A percentile compares a stretch with the other conserved stretches of the same genome.
These are phyloP conservation scores for Scedosporium minutisporum DNA, from an alignment of 2,329 filamentous ascomycete species.

Conservation along the genomic window DNA sequence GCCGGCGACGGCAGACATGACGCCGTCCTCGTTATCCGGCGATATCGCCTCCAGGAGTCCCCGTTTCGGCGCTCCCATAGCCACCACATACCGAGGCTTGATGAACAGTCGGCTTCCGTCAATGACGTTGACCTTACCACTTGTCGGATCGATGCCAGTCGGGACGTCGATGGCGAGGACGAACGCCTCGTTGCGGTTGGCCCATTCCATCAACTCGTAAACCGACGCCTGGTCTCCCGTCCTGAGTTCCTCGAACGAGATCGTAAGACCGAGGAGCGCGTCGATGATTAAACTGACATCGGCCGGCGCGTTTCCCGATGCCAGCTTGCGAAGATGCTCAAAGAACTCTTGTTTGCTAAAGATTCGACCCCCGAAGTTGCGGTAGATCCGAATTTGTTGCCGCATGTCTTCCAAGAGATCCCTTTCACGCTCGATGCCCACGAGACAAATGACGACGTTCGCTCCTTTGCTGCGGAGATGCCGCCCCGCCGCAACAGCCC, in stretches of 20 bases:
- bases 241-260: slow-evolving; percentile 80
- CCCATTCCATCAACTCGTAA: slow-evolving; percentile 87
- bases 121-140: slow-evolving; percentile 54
- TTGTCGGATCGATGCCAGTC: slow-evolving; percentile 73
- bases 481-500: slow-evolving; percentile 75
- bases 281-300: slow-evolving; percentile 78
- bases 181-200: slow-evolving; percentile 75
- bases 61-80: slow-evolving; percentile 77
- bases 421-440: slow-evolving; percentile 73
- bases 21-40: slow-evolving; percentile 11
- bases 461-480: slow-evolving; percentile 78
- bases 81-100: slow-evolving; percentile 71
- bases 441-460: slow-evolving; percentile 72
- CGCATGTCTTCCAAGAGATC: slow-evolving; percentile 72
- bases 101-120: slow-evolving; percentile 75
- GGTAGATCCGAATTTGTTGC: slow-evolving; percentile 75
- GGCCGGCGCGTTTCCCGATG: slow-evolving; percentile 37
- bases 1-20: slow-evolving; percentile 11
- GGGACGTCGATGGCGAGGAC: slow-evolving; percentile 86
- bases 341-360: slow-evolving; percentile 52
- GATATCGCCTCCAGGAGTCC: slow-evolving; percentile 72
- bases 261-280: slow-evolving; percentile 75
- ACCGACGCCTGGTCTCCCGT: slow-evolving; percentile 74
- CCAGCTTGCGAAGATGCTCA: slow-evolving; percentile 43
- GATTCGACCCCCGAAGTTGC: slow-evolving; percentile 70